These are phyloP conservation scores for Panicum hallii DNA, from an alignment of 202 grass and related monocot species.

Conservation along the genomic window DNA sequence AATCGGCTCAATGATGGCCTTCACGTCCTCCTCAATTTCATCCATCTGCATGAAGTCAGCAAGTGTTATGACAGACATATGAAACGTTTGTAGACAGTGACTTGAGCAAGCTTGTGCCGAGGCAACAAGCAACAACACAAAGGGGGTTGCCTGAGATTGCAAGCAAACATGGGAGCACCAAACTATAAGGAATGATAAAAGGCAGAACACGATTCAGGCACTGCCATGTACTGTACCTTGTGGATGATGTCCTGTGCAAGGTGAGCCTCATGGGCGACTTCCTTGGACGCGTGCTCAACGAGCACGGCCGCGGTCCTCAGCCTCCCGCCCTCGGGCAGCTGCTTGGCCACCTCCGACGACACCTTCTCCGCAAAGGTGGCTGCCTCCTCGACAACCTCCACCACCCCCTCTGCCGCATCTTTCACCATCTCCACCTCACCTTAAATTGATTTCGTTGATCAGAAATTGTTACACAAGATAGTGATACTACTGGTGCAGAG, in stretches of 20 bases:
- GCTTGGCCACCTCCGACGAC: slow-evolving; percentile 52
- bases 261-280: slow-evolving; percentile 64
- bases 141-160: not conserved
- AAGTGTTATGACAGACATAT: not conserved
- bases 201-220: no score
- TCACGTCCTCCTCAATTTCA: slow-evolving; percentile 60
- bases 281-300: slow-evolving; percentile 57
- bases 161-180: not conserved
- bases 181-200: not conserved
- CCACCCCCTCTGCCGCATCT: slow-evolving; percentile 49
- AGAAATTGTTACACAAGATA: not conserved
- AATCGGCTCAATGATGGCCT: slow-evolving; percentile 38
- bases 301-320: slow-evolving; percentile 48
- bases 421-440: slow-evolving; percentile 66
- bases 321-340: slow-evolving; percentile 48
- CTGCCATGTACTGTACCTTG: slow-evolving; percentile 38
- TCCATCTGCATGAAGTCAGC: slow-evolving; percentile 33
- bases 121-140: slow-evolving; percentile 11
- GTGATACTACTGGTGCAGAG: not conserved
- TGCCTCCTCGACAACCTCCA: slow-evolving; percentile 59
- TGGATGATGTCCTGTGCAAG: slow-evolving; percentile 67
- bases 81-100: not conserved
- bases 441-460: not conserved
- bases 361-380: slow-evolving; percentile 55
- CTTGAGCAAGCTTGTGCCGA: not conserved